Evolutionary conservation across 176 grass and related monocot genomes (phyloP).

Genomic region (Themeda triandra): DNA sequence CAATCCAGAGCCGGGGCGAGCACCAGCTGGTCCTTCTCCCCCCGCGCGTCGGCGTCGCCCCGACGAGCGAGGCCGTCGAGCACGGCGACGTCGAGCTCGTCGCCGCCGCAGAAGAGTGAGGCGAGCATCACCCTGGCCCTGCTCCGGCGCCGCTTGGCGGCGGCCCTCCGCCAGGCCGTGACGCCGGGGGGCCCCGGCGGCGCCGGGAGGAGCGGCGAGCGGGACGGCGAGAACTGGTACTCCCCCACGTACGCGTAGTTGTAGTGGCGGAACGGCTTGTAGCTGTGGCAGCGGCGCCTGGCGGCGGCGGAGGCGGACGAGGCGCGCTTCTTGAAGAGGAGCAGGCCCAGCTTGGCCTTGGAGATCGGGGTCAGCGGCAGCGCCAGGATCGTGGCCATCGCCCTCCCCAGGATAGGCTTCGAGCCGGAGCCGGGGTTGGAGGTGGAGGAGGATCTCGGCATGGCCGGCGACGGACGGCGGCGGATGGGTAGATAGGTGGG

Average conservation of each 20-base stretch:
- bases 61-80: conserved; percentile 18
- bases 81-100: conserved; percentile 32
- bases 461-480: neutral
- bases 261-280: conserved; percentile 67
- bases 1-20: conserved; percentile 20
- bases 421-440: neutral
- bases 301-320: neutral
- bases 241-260: conserved; percentile 73
- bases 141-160: conserved; percentile 25
- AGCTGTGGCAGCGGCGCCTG: conserved; percentile 16
- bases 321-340: conserved; percentile 57
- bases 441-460: conserved; percentile 35
- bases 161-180: conserved; percentile 28
- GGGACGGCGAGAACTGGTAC: conserved; percentile 88
- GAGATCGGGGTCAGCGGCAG: conserved; percentile 46
- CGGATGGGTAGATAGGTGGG: neutral
- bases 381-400: conserved; percentile 47
- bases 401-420: conserved; percentile 45
- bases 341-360: conserved; percentile 50
- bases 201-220: conserved; percentile 50
- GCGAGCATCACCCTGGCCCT: conserved; percentile 36
- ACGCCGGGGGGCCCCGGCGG: conserved; percentile 32
- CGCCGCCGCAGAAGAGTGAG: conserved; percentile 46
- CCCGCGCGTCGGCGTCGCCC: neutral
- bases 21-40: neutral